Percentiles rank a stretch among this genome's conserved stretches.
These are phyloP conservation scores for Inga laurina DNA, from an alignment of 306 rosid genomes.

Conservation along the genomic window DNA sequence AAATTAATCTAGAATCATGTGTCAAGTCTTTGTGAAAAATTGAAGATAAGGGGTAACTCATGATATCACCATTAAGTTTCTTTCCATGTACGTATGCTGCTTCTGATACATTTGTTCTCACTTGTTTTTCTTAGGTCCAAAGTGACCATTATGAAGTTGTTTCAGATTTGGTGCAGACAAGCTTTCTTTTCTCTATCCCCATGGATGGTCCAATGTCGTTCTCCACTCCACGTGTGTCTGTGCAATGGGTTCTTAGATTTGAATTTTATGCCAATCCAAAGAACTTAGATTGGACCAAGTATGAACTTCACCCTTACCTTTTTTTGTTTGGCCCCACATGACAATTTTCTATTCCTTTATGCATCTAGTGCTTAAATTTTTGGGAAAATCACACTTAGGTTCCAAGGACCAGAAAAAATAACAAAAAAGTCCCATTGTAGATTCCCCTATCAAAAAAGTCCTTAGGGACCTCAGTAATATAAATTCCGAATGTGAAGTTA, in stretches of 20 bases:
- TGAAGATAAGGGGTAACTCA: constrained; percentile 7
- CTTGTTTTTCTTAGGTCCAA: constrained; percentile 67
- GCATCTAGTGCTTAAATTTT: not conserved
- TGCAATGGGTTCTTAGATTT: constrained; percentile 95
- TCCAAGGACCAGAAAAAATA: too few relatives aligned
- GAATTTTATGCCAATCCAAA: constrained; percentile 93
- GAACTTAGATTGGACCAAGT: constrained; percentile 87
- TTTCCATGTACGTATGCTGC: constrained; percentile 18
- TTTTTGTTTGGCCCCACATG: not conserved
- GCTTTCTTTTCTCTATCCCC: constrained; percentile 97
- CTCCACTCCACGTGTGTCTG: constrained; percentile 90
- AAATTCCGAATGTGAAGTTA: too few relatives aligned
- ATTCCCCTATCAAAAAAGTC: too few relatives aligned
- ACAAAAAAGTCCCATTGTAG: too few relatives aligned
- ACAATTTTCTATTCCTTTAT: not conserved
- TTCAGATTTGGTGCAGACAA: constrained; percentile 91
- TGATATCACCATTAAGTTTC: constrained; percentile 6
- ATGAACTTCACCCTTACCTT: constrained; percentile 28
- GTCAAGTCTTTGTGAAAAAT: constrained; percentile 14
- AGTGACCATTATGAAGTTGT: constrained; percentile 97
- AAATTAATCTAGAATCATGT: not conserved
- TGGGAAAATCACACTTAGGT: too few relatives aligned
- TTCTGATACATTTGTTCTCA: constrained; percentile 23
- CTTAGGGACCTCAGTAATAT: too few relatives aligned
- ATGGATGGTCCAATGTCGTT: constrained; percentile 99